A percentile compares a stretch with the other conserved stretches of the same genome.
These are phyloP conservation scores for Hypoxylon fragiforme DNA, from an alignment of 495 filamentous ascomycete species.

Conservation along the genomic window DNA sequence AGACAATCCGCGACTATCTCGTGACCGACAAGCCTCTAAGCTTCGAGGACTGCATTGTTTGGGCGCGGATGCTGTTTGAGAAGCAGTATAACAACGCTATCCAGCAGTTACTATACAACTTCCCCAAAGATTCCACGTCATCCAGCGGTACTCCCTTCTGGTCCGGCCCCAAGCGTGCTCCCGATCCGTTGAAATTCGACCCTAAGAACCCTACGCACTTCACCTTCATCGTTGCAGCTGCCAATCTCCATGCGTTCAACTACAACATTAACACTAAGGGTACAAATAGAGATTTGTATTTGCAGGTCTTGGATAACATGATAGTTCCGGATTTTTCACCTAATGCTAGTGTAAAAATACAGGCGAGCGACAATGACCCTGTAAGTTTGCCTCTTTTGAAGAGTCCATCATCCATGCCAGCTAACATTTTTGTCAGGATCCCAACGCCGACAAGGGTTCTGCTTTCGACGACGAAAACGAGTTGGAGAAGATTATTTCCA, in stretches of 20 bases:
- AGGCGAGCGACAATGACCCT: conserved; percentile 92
- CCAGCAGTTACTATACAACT: conserved; percentile 95
- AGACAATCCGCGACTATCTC: conserved; percentile 87
- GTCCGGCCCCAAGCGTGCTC: conserved; percentile 98
- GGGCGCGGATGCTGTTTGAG: conserved; percentile 93
- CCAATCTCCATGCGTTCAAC: conserved; percentile 96
- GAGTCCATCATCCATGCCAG: neutral
- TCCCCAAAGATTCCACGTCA: conserved; percentile 90
- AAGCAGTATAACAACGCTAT: conserved; percentile 97
- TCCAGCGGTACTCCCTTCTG: conserved; percentile 91
- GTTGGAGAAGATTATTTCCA: conserved; percentile 65
- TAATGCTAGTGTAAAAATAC: conserved; percentile 91
- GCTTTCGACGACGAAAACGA: conserved; percentile 72
- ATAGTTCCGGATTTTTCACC: conserved; percentile 96
- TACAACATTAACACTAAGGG: conserved; percentile 88
- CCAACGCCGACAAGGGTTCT: conserved; percentile 65
- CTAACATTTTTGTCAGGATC: conserved; percentile 58
- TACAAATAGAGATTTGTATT: conserved; percentile 67
- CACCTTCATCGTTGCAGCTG: conserved; percentile 81
- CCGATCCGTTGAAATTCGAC: conserved; percentile 88
- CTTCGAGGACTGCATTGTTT: conserved; percentile 94
- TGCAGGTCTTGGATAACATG: conserved; percentile 83
- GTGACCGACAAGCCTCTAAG: conserved; percentile 88
- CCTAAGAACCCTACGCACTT: conserved; percentile 80
- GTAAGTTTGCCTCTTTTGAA: conserved; percentile 41